Conservation (phyloP, 805 yeast species). For the Zygosaccharomyces siamensis region DNA sequence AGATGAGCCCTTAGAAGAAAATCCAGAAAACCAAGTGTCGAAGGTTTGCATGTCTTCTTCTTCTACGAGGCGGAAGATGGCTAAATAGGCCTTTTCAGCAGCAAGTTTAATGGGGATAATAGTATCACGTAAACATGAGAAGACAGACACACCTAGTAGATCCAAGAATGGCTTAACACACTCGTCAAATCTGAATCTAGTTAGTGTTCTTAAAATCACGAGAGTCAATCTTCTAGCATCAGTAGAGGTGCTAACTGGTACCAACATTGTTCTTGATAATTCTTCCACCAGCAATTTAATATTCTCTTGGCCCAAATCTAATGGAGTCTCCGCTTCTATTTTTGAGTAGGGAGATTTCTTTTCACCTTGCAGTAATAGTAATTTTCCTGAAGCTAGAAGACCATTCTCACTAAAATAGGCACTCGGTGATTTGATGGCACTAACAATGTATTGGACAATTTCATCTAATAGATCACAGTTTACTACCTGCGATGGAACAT, state of each 20-base stretch:
- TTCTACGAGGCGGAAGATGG: constrained; percentile 65
- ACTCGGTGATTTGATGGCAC: constrained; percentile 38
- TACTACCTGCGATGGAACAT: constrained; percentile 64
- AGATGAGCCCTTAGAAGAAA: constrained; percentile 32
- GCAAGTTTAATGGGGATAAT: constrained; percentile 89
- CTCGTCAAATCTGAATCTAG: constrained; percentile 51
- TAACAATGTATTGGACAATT: constrained; percentile 45
- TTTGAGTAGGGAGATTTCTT: constrained; percentile 35
- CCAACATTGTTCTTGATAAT: constrained; percentile 44
- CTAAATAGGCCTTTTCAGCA: constrained; percentile 83
- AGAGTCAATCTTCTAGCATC: constrained; percentile 79
- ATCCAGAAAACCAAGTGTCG: constrained; percentile 56
- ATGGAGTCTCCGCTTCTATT: constrained; percentile 28
- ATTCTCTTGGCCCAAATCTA: constrained; percentile 42
- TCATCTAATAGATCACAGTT: constrained; percentile 47
- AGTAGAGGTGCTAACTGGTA: constrained; percentile 55
- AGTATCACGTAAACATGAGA: constrained; percentile 79
- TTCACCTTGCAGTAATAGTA: constrained; percentile 51
- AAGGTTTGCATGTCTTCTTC: constrained; percentile 53
- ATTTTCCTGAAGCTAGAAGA: constrained; percentile 74
- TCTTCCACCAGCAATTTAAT: constrained; percentile 43
- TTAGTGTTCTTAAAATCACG: constrained; percentile 69
- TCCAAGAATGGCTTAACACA: constrained; percentile 52
- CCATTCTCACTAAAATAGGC: constrained; percentile 69
- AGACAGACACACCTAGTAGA: constrained; percentile 63